Evolutionary conservation across 225 moss, liverwort and hornwort genomes (phyloP), one percentile per base, ranked within the genome.

Genomic region (Marchantia paleacea): DNA sequence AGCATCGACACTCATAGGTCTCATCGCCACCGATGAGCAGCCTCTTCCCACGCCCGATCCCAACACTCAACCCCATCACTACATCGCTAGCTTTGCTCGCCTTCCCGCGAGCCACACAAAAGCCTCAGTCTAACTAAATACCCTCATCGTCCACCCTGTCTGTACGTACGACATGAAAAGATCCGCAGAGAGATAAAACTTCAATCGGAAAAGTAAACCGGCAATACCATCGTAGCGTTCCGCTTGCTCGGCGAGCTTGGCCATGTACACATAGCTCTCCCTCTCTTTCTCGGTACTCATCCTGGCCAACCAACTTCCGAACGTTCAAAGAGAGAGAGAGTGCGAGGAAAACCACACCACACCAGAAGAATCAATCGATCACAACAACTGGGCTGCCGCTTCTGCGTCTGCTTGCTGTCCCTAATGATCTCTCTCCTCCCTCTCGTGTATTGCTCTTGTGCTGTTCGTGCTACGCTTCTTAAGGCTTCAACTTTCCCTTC

Each of bases 201-300:
- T 39, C 39, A 39, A 75, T 57, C 26, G 77, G 47, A 62, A 52
- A 77, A 47, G 77, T 14, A 19, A 49, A 29, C 39, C 75, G 1
- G 15, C 13, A 62, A 16, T 84, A 94, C 94, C 94, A 79, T 94
- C 94, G 80, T 94, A 94, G 53, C 94, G 94, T 86, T 94, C 94
- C 67, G 94, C 94, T 82, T 94, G 94, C 91, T 94, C 94, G 82
- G 94, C 94, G 64, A 94, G 94, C 90, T 94, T 94, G 47, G 94
- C 94, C 94, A 94, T 94, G 92, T 94, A 92, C 8, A 94, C 94
- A 90, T 92, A 94, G 91, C 94, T 94, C 86, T 94, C 94, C 57
- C 94, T 83, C 85, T 90, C 94, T 85, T 94, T 94, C 89, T 94
- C 92, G 88, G 85, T 92, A 83, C 91, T 90, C 94, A 94, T 94